Conservation (phyloP, 176 grass and related monocot genomes). For the Secale cereale region DNA sequence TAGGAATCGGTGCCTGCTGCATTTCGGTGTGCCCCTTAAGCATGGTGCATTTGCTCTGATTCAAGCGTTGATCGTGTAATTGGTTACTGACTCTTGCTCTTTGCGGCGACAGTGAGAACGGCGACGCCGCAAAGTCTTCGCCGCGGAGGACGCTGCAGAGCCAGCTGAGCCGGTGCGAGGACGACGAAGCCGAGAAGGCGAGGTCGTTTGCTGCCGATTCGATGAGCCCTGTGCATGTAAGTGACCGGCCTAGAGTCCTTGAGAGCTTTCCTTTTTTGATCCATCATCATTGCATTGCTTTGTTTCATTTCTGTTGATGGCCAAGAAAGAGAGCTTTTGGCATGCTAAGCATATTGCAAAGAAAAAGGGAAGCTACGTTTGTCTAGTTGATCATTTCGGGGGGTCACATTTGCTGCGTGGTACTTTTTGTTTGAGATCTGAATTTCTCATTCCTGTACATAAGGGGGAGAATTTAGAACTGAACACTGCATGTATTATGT, state of each 20-base stretch:
- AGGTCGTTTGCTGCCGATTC: slow-evolving; percentile 28
- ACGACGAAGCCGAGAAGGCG: slow-evolving; percentile 49
- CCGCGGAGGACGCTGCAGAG: slow-evolving; percentile 51
- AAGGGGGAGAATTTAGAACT: slow-evolving; percentile 23
- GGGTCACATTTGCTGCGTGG: neutral
- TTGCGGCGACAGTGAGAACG: slow-evolving; percentile 36
- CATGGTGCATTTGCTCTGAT: slow-evolving; percentile 21
- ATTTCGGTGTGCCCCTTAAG: slow-evolving; percentile 16
- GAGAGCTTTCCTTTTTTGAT: slow-evolving; percentile 22
- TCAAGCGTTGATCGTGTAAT: neutral
- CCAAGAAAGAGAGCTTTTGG: slow-evolving; percentile 41
- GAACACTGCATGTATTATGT: neutral
- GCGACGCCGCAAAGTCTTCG: slow-evolving; percentile 27
- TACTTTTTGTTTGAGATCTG: slow-evolving; percentile 35
- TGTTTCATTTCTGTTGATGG: slow-evolving; percentile 44
- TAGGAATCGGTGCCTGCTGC: neutral
- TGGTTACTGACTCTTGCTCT: slow-evolving; percentile 36
- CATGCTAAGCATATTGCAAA: slow-evolving; percentile 33
- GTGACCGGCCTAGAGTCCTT: slow-evolving; percentile 18
- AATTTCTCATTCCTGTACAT: neutral
- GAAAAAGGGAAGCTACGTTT: slow-evolving; percentile 25
- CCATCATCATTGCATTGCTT: slow-evolving; percentile 29
- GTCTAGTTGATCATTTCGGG: slow-evolving; percentile 15
- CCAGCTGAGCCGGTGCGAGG: slow-evolving; percentile 66
- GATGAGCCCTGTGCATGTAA: slow-evolving; percentile 65